A percentile compares a stretch with the other conserved stretches of the same genome.
Evolutionary conservation across 2,329 filamentous ascomycete species (phyloP).

Genomic region (Aschersonia sp.): DNA sequence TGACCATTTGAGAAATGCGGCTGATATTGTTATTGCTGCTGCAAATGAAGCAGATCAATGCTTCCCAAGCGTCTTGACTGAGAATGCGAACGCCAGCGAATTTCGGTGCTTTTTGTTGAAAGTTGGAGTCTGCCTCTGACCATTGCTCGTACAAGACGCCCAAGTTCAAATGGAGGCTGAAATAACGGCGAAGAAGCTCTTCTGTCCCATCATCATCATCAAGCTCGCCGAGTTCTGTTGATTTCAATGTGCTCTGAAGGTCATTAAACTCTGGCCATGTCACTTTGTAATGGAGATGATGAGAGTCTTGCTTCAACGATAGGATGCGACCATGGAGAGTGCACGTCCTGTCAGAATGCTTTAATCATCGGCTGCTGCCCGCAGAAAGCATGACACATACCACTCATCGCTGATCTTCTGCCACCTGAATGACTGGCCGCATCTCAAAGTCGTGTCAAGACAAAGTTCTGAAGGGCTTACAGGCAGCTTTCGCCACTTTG

Average conservation of each 20-base stretch:
- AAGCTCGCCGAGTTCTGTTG: no score
- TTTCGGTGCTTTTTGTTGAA: conserved; percentile 69
- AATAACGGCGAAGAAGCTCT: conserved; percentile 65
- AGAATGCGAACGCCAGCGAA: conserved; percentile 89
- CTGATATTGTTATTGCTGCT: conserved; percentile 98
- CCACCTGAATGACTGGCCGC: conserved; percentile 96
- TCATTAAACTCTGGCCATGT: conserved; percentile 33
- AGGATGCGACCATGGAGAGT: conserved; percentile 75
- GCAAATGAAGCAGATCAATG: conserved; percentile 88
- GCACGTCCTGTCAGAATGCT: conserved; percentile 45
- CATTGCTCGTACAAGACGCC: conserved; percentile 69
- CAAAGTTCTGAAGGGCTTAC: conserved; percentile 74
- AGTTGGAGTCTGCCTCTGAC: conserved; percentile 76
- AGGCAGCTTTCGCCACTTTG: conserved; percentile 79
- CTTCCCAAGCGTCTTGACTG: conserved; percentile 92
- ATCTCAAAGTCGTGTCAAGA: conserved; percentile 86
- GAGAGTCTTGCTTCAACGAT: conserved; percentile 68
- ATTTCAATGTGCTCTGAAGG: no score
- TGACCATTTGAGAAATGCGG: conserved; percentile 87
- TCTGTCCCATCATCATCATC: conserved; percentile 51
- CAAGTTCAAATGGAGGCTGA: conserved; percentile 72
- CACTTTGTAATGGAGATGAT: conserved; percentile 66
- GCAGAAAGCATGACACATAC: conserved; percentile 26
- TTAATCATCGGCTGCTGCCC: neutral
- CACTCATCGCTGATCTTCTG: conserved; percentile 74